Conservation (phyloP, 495 filamentous ascomycete genomes). For the Penicillium paradoxum region DNA sequence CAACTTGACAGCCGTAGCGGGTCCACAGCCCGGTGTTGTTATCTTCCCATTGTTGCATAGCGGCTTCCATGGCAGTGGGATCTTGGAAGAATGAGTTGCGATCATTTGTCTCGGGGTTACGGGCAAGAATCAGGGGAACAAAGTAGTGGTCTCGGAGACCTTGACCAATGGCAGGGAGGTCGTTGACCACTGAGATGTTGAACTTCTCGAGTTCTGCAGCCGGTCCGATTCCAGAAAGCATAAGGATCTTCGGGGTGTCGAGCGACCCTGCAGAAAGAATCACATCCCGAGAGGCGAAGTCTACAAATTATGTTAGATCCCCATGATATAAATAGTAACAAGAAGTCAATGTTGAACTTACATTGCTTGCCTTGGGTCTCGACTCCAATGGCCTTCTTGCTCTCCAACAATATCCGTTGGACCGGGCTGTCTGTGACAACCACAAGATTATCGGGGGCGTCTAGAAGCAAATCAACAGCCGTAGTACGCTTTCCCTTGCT, state of each 20-base stretch:
- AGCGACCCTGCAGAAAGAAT: slow-evolving; percentile 55
- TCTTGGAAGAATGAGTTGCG: slow-evolving; percentile 30
- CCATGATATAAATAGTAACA: neutral
- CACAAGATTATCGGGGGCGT: slow-evolving; percentile 46
- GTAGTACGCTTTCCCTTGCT: slow-evolving; percentile 47
- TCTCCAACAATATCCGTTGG: slow-evolving; percentile 47
- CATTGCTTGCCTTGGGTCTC: slow-evolving; percentile 33
- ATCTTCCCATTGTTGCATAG: slow-evolving; percentile 43
- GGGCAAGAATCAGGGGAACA: slow-evolving; percentile 17
- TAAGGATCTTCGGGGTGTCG: slow-evolving; percentile 55
- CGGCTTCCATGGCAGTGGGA: slow-evolving; percentile 33
- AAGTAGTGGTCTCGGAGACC: slow-evolving; percentile 55
- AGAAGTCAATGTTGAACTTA: slow-evolving; percentile 8
- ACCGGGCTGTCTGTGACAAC: slow-evolving; percentile 46
- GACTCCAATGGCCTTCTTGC: slow-evolving; percentile 49
- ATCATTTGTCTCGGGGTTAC: slow-evolving; percentile 27
- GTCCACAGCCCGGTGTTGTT: slow-evolving; percentile 46
- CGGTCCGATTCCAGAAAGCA: slow-evolving; percentile 63
- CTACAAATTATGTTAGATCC: slow-evolving; percentile 1
- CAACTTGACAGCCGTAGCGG: slow-evolving; percentile 33
- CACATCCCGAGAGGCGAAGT: slow-evolving; percentile 49
- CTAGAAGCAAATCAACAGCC: slow-evolving; percentile 44
- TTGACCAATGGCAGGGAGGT: slow-evolving; percentile 49
- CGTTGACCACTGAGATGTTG: slow-evolving; percentile 46
- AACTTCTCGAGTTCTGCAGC: slow-evolving; percentile 44